Evolutionary conservation across 2,329 filamentous ascomycete species (phyloP), one percentile per base, ranked within the genome.

Genomic region (Aspergillus persii): DNA sequence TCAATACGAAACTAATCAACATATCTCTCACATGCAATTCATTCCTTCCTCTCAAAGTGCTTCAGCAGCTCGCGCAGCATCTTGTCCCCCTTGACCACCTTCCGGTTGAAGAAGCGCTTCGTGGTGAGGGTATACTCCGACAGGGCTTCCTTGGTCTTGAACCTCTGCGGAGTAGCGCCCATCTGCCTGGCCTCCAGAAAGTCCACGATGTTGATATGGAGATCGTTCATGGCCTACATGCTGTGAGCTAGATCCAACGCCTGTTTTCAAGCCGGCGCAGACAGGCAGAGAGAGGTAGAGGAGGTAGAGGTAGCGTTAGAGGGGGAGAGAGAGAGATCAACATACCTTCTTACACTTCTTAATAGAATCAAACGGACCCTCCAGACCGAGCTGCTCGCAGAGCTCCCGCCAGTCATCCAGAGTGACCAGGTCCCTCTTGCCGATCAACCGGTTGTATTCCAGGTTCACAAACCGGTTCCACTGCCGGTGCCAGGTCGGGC

Each of bases 141-240:
- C 30, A 72, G 57, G 8, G 58, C 50, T 2, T 8, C 11, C 15
- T 52, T 2, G 23, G 41, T 69, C 8, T 23, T 27, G 57, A 71
- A 69, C 18, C 31, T 50, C n/a, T 9, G 53, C 23, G 64, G 61
- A 15, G 27, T 29, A 5, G 30, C n/a, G 0, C 59, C 54, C 1
- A 54, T 50, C 3, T 52, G 56, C 58, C 65, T 66, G 39, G 60
- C 61, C 2, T 75, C 68, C 8, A 74, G 52, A 3, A 74, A 26
- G 53, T 75, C 71, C 8, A 74, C 60, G 8, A 72, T 59, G 53
- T 73, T 74, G 30, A 74, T 66, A 36, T 71, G 49, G 1, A 72
- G 56, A 2, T 30, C 53, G 1, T 55, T 56, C 4, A 74, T 52
- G 5, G 63, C 64, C 69, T 74, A 51, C 11, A 8, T 26, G 11